Percentiles rank a stretch among this genome's conserved stretches.
These are phyloP conservation scores for Gonapodya prolifera DNA, from an alignment of 192 early-diverging fungal genomes.

Conservation along the genomic window DNA sequence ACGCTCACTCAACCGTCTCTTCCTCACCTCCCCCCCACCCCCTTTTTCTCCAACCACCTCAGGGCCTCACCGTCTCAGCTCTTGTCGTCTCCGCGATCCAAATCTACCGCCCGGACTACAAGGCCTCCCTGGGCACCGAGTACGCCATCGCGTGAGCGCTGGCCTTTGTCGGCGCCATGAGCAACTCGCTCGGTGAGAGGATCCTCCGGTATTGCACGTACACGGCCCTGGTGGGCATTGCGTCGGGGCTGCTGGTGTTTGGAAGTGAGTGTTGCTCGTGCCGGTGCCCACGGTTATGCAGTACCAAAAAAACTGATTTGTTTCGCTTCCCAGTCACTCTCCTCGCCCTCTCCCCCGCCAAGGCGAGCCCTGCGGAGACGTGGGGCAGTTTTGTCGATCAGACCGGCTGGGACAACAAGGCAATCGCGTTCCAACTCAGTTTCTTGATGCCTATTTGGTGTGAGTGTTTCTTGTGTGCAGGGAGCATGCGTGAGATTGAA, in stretches of 20 bases:
- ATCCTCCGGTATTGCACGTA: not conserved
- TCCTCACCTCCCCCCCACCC: not conserved
- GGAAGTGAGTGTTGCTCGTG: not conserved
- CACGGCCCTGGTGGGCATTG: not conserved
- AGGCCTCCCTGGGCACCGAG: not conserved
- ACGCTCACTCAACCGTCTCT: not conserved
- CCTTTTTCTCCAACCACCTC: not conserved
- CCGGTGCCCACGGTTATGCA: no score
- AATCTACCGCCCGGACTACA: slow-evolving; percentile 1
- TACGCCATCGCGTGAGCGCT: not conserved
- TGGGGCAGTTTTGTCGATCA: slow-evolving; percentile 1
- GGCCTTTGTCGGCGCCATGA: not conserved
- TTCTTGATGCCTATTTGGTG: not conserved
- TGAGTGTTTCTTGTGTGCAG: not conserved
- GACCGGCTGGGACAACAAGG: slow-evolving; percentile 3
- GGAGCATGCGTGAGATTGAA: not conserved
- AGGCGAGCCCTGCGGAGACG: not conserved
- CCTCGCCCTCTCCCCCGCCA: not conserved
- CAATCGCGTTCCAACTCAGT: not conserved
- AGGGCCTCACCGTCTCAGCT: not conserved
- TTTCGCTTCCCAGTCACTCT: not conserved
- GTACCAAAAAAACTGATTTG: no score
- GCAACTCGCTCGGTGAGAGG: not conserved
- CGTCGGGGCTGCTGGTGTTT: not conserved
- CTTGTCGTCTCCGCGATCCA: slow-evolving; percentile 1